Evolutionary conservation across 805 yeast genomes (phyloP).

Genomic region (Wickerhamomyces queroliae): DNA sequence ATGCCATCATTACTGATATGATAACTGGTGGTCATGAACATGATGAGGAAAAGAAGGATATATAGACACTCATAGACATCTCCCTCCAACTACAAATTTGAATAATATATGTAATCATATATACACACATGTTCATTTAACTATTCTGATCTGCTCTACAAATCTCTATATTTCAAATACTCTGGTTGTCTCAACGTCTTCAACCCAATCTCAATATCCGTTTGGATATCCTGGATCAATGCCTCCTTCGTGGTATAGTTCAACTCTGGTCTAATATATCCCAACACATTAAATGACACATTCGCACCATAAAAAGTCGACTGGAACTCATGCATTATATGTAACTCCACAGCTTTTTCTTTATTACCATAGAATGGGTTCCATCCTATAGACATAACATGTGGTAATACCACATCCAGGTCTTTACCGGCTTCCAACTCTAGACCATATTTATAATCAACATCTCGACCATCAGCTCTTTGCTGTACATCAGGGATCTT

Average conservation of each 20-base stretch:
- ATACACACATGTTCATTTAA: no score
- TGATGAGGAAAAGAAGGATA: slow-evolving; percentile 22
- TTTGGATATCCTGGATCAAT: slow-evolving; percentile 73
- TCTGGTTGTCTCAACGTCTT: slow-evolving; percentile 38
- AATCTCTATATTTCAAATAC: slow-evolving; percentile 29
- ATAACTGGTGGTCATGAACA: slow-evolving; percentile 16
- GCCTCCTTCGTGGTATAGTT: slow-evolving; percentile 83
- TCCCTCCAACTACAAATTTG: no score
- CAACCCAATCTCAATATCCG: slow-evolving; percentile 68
- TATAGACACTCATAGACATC: no score
- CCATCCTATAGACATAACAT: slow-evolving; percentile 96
- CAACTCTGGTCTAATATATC: slow-evolving; percentile 87
- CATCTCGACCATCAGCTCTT: slow-evolving; percentile 34
- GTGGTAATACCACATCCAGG: slow-evolving; percentile 54
- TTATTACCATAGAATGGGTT: slow-evolving; percentile 86
- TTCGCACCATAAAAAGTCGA: slow-evolving; percentile 77
- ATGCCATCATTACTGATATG: slow-evolving; percentile 32
- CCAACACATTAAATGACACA: slow-evolving; percentile 66
- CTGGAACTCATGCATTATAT: slow-evolving; percentile 69
- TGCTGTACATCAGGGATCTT: slow-evolving; percentile 15
- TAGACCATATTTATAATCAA: slow-evolving; percentile 59
- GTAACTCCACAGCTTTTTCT: slow-evolving; percentile 81
- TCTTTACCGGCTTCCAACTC: slow-evolving; percentile 32
- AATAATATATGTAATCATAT: background rate
- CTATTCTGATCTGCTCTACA: background rate